Base-by-base conservation (phyloP, 1,284 basidiomycete genomes). In the Polyporus tsugae region DNA sequence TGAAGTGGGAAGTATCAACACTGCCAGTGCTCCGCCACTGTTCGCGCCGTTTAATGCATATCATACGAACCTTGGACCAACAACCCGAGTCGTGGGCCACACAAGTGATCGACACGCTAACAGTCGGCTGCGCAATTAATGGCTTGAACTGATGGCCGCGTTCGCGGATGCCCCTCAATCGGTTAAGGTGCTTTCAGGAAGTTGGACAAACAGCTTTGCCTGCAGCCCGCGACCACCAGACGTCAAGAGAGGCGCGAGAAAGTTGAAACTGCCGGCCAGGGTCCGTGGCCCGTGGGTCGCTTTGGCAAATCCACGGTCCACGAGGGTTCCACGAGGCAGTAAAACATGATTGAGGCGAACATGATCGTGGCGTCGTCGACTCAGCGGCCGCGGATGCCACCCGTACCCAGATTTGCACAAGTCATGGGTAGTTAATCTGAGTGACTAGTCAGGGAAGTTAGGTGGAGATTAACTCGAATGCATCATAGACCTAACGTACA, bases 1-100 rank as follows among this genome's bases (percentile, higher is more conserved):
- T 58, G 55, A 38, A 58, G 35, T 36, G 19, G 55, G 55, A 58
- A 36, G 9, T 13, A 10, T 38, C 7, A 58, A 2, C 19, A 35
- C 19, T n/a, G n/a, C 19, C 1, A n/a, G n/a, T 38, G 55, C 29
- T 33, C n/a, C 33, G 35, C 55, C 35, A 33, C 55, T 58, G 55
- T 58, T 58, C 55, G 53, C 33, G 33, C 29, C 53, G 6, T 55
- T 55, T 19, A 38, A 58, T 58, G 33, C 35, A 38, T 36, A 15
- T n/a, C 19, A 33, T 38, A 19, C 53, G 62, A 60, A 66, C 55
- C 60, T 52, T 71, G 70, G 70, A 71, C 67, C 70, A 69, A 71
- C 70, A 69, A 71, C 57, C 61, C 46, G 29, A 29, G 29, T 15
- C 49, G 61, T 42, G 62, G 60, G 52, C 52, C 62, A 62, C 65